Percentiles rank a stretch among this genome's conserved stretches.
Conservation (phyloP, 1,284 basidiomycete species). For the Pseudozyma sp. region DNA sequence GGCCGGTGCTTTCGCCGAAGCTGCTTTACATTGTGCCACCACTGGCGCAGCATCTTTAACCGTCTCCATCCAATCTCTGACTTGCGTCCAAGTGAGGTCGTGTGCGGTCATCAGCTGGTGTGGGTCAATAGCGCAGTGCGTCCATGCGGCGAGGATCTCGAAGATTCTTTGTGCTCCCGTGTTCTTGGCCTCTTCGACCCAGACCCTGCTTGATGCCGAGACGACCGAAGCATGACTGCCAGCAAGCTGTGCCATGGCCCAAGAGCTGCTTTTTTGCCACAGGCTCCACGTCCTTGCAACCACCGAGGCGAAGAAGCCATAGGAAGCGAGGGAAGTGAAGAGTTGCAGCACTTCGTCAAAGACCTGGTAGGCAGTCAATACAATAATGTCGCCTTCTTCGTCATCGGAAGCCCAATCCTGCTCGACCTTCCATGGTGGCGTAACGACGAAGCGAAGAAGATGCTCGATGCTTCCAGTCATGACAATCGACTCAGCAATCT, state of each 20-base stretch:
- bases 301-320: constrained; percentile 80
- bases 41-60: constrained; percentile 18
- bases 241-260: constrained; percentile 33
- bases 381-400: constrained; percentile 69
- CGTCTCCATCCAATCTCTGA: constrained; percentile 76
- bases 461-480: constrained; percentile 74
- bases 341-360: constrained; percentile 72
- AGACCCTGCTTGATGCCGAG: constrained; percentile 1
- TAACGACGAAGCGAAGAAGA: constrained; percentile 80
- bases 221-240: neutral
- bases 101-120: constrained; percentile 86
- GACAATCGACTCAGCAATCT: constrained; percentile 75
- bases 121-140: constrained; percentile 84
- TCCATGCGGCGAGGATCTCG: constrained; percentile 78
- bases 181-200: constrained; percentile 18
- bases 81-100: constrained; percentile 89
- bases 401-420: constrained; percentile 23
- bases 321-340: constrained; percentile 78
- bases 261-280: constrained; percentile 40
- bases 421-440: constrained; percentile 73
- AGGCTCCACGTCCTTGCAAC: constrained; percentile 69
- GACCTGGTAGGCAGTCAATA: constrained; percentile 64
- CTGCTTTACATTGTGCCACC: neutral
- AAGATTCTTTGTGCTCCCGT: constrained; percentile 62
- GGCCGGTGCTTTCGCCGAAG: constrained; percentile 13